These are phyloP conservation scores for Camellia lanceoleosa DNA, from an alignment of 148 eudicot genomes.

Conservation along the genomic window DNA sequence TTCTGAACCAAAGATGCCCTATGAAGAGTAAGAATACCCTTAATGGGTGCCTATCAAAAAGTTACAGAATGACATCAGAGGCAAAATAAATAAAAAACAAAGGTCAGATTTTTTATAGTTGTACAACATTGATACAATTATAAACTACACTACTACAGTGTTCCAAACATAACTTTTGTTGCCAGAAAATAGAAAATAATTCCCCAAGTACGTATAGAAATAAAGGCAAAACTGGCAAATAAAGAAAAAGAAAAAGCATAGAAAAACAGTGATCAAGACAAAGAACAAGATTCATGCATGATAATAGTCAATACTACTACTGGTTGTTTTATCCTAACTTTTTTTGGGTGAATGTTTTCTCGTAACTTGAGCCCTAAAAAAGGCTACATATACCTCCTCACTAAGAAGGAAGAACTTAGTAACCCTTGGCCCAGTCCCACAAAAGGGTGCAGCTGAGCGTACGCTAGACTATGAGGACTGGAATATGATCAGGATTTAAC, in stretches of 20 bases:
- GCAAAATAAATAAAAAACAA: background rate
- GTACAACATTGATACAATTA: background rate
- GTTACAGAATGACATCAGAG: background rate
- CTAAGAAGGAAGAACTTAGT: background rate
- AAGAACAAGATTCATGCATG: background rate
- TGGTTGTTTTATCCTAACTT: background rate
- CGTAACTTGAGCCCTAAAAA: background rate
- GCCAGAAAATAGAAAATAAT: background rate
- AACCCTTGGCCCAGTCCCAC: background rate
- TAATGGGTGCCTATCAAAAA: conserved; percentile 60
- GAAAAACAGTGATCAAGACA: background rate
- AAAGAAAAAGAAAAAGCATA: background rate
- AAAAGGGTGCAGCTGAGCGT: background rate
- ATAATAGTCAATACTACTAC: background rate
- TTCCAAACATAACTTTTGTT: background rate
- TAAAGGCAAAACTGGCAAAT: background rate
- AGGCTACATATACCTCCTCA: background rate
- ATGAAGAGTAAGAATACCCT: conserved; percentile 65
- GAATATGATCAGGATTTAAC: background rate
- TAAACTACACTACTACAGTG: background rate
- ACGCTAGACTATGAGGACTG: background rate
- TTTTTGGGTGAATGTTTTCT: background rate
- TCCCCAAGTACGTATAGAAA: background rate
- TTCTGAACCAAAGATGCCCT: conserved; percentile 42
- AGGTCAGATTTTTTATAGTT: background rate